Percentiles rank a stretch among this genome's conserved stretches.
These are phyloP conservation scores for Backusella tuberculispora DNA, from an alignment of 192 early-diverging fungal genomes.

Conservation along the genomic window DNA sequence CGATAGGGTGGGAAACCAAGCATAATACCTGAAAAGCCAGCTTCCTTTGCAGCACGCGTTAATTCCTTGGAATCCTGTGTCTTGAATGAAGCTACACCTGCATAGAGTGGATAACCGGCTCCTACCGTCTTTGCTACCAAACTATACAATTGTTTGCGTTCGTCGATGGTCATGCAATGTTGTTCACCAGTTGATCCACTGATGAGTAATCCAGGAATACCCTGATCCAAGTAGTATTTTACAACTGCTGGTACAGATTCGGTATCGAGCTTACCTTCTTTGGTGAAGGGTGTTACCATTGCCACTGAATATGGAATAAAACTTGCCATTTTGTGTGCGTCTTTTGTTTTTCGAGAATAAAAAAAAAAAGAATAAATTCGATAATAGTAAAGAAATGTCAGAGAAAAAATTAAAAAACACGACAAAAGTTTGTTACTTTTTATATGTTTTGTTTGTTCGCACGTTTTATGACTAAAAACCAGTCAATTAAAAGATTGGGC, in stretches of 20 bases:
- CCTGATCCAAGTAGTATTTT: conserved; percentile 22
- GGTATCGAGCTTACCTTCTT: conserved; percentile 16
- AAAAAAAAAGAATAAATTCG: no score
- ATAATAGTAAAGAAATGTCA: no score
- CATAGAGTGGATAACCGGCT: conserved; percentile 17
- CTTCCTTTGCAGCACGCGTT: neutral
- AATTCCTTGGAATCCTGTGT: conserved; percentile 22
- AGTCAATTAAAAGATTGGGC: no score
- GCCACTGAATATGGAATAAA: conserved; percentile 32
- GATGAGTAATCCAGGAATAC: conserved; percentile 23
- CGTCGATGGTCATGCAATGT: conserved; percentile 26
- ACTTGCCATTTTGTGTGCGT: neutral
- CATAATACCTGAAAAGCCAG: conserved; percentile 26
- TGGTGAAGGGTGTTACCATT: conserved; percentile 30
- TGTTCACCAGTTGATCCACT: conserved; percentile 30
- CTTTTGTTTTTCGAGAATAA: no score
- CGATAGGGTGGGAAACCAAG: conserved; percentile 34
- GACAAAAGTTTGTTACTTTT: no score
- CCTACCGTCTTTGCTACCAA: neutral
- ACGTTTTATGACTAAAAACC: no score
- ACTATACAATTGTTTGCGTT: conserved; percentile 23
- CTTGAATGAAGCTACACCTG: conserved; percentile 33
- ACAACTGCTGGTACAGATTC: conserved; percentile 24
- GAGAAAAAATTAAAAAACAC: no score
- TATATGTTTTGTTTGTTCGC: no score